phyloP scores from a whole-genome alignment of 169 alveolate species.

The Hepatocystis sp. region DNA sequence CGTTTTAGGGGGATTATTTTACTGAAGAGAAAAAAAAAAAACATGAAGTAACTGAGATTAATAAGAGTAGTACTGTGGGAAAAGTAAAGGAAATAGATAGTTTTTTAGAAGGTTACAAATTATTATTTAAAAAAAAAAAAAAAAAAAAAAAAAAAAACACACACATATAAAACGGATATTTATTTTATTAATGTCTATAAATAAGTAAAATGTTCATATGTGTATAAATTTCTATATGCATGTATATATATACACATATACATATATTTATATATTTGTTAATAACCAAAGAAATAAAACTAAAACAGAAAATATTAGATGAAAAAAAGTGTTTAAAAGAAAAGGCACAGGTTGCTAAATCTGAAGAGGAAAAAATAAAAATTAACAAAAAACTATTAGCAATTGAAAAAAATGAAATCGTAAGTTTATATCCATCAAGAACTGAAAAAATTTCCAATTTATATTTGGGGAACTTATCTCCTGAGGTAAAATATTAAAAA shows the following conservation, averaged over 20 bases:
- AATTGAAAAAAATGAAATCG: slow-evolving; percentile 64
- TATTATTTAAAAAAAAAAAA: slow-evolving; percentile 9
- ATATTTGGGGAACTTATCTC: slow-evolving; percentile 88
- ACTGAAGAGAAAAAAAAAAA: slow-evolving; percentile 38
- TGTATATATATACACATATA: too few species aligned
- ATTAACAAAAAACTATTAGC: slow-evolving; percentile 71
- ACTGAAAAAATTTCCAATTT: slow-evolving; percentile 79
- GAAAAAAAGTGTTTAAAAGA: slow-evolving; percentile 56
- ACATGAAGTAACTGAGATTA: slow-evolving; percentile 26
- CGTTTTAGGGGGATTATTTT: slow-evolving; percentile 15
- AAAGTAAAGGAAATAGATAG: slow-evolving; percentile 81
- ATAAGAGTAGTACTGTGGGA: slow-evolving; percentile 21
- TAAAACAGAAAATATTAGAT: slow-evolving; percentile 70
- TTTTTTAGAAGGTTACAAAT: slow-evolving; percentile 81
- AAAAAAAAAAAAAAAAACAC: not conserved
- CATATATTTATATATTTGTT: slow-evolving; percentile 20
- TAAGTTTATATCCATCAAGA: slow-evolving; percentile 43
- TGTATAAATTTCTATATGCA: too few species aligned
- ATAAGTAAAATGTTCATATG: too few species aligned
- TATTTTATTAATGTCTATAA: slow-evolving; percentile 15
- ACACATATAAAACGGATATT: not conserved
- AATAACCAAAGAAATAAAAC: slow-evolving; percentile 23
- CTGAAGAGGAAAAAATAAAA: slow-evolving; percentile 79
- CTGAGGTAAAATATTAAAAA: slow-evolving; percentile 85
- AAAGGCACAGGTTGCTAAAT: slow-evolving; percentile 71